Base-by-base conservation (phyloP, 2,329 filamentous ascomycete genomes). In the Aspergillus quadricinctus region DNA sequence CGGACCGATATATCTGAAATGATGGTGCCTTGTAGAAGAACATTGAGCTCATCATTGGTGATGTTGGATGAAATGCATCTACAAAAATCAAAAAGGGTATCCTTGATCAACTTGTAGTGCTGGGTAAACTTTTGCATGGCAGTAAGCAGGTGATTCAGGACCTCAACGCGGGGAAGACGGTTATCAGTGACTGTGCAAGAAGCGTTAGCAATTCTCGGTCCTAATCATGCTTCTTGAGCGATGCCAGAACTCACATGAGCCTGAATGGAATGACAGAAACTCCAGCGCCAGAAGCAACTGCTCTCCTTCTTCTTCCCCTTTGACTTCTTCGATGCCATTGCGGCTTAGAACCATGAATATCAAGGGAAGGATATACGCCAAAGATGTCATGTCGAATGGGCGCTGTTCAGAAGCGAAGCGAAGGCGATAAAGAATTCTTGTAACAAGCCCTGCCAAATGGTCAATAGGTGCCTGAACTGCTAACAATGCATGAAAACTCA, bases 51-150 rank as follows among this genome's bases (percentile, higher is more conserved):
- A 1, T 82, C 75, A 3, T 80, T 72, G 55, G 74, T 86, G 62
- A 97, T 92, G 66, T 91, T 96, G 2, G 89, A 86, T 3, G 93
- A 88, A 52, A 97, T 82, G 61, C 88, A 92, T 57, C 92, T 87
- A 66, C 90, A 90, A 62, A 95, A 83, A 71, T 97, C 91, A 53
- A 88, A 82, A 61, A 99, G 84, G 67, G 91, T 96, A 73, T 99
- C 94, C 72, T 93, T 96, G 75, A 97, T 86, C 56, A 92, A 80
- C 75, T 96, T 96, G 78, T 97, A 97, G 74, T 99, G 94, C 68
- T 96, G 92, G 48, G 86, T 88, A 72, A 96, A 96, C 58, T 78
- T 83, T 70, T 95, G 90, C 89, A 99, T 95, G 1, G 92, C 88
- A 48, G 80, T 80, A 55, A 96, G 87, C 40, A 99, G 79, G 3